Evolutionary conservation across 176 grass and related monocot genomes (phyloP), one percentile per base, ranked within the genome.

Genomic region (Guadua angustifolia): DNA sequence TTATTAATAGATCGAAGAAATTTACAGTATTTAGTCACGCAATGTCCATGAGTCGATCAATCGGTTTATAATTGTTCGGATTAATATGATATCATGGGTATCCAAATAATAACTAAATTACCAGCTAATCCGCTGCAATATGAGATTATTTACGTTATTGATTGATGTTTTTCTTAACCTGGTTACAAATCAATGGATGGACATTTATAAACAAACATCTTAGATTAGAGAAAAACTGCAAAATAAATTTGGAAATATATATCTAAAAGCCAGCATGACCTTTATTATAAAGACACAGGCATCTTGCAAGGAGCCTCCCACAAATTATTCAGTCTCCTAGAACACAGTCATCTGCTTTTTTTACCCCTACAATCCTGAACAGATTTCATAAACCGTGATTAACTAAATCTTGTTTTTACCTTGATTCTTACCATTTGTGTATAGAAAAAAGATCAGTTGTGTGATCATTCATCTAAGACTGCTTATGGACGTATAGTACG

Each of bases 271-370:
- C 24, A 46, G 12, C 42, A 25, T 45, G 4, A 25, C 13, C 0
- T 46, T 13, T 25, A 21, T 45, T 25, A 24, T 71, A 71, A 71
- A 46, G 12, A 26, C n/a, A 22, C n/a, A 22, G 5, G 68, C 42
- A n/a, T 70, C 67, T 70, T 70, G 40, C 40, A 4, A 47, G 42
- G 7, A 71, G n/a, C n/a, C 69, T 71, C 22, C 42, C 44, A 71
- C 7, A 44, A 6, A 39, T 22, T 24, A 45, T 26, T 22, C 1
- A 4, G 5, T 15, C 43, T 71, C 13, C 22, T 60, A 46, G 10
- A 71, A 71, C 9, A 71, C 5, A 26, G 13, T 46, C 22, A 71
- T 24, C 1, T 4, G n/a, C 42, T 36, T 36, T 4, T 71, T 71
- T 14, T 26, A 14, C 7, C 43, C 22, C 13, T 39, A 65, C 7